phyloP scores from a whole-genome alignment of 1,284 basidiomycete species.

The Ceratobasidium sp. region DNA sequence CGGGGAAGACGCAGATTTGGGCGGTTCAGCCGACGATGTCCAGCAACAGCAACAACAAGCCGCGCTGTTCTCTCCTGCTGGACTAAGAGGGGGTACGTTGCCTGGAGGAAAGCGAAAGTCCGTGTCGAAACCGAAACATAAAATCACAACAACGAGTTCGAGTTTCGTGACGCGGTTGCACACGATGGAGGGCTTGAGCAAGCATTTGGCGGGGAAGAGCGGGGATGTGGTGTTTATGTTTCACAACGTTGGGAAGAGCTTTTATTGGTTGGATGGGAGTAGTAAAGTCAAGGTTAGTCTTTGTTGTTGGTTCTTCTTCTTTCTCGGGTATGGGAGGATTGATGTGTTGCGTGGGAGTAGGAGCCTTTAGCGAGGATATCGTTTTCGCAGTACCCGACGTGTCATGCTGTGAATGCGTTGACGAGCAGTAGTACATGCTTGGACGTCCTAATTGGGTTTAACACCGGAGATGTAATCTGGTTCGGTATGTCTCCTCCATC shows the following conservation, averaged over 20 bases:
- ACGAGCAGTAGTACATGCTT: slow-evolving; percentile 84
- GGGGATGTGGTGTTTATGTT: slow-evolving; percentile 88
- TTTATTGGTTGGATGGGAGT: slow-evolving; percentile 86
- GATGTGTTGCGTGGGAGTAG: slow-evolving; percentile 59
- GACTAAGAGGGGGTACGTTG: slow-evolving; percentile 63
- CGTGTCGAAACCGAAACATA: slow-evolving; percentile 83
- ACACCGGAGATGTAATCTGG: slow-evolving; percentile 93
- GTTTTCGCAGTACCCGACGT: slow-evolving; percentile 89
- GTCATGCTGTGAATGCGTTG: slow-evolving; percentile 85
- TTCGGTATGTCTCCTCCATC: slow-evolving; percentile 68
- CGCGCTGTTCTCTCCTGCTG: slow-evolving; percentile 52
- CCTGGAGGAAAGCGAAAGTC: slow-evolving; percentile 71
- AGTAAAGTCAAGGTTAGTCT: slow-evolving; percentile 79
- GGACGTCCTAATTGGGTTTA: slow-evolving; percentile 94
- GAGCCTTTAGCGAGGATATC: slow-evolving; percentile 89
- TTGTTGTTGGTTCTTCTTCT: too few species aligned
- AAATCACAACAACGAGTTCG: slow-evolving; percentile 87
- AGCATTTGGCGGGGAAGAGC: slow-evolving; percentile 72
- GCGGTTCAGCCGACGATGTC: slow-evolving; percentile 51
- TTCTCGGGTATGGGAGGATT: too few species aligned
- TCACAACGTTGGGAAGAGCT: slow-evolving; percentile 84
- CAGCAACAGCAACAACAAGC: slow-evolving; percentile 55
- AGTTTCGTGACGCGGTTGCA: slow-evolving; percentile 91
- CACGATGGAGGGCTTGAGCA: slow-evolving; percentile 80
- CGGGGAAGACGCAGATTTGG: slow-evolving; percentile 59